Base-by-base conservation (phyloP, 306 rosid genomes). In the Psophocarpus tetragonolobus region DNA sequence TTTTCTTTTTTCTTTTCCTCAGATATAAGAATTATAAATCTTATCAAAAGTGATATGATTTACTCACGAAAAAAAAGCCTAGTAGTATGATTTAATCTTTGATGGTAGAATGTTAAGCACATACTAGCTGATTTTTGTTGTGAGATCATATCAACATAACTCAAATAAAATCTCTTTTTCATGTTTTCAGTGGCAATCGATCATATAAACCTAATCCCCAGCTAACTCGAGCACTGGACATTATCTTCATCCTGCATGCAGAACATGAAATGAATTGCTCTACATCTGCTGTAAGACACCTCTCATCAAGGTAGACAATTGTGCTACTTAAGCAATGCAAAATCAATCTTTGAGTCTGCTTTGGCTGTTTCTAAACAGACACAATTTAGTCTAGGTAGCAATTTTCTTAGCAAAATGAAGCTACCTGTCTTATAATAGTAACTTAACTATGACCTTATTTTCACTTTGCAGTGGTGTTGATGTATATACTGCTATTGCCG, bases 231-330 rank as follows among this genome's bases (percentile, higher is more conserved):
- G 97, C 92, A 36, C 60, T 93, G 58, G 98, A 93, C 80, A 87
- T 93, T 85, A 90, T 91, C 84, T 93, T 91, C 86, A 84, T 88
- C 71, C 89, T 93, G 48, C 97, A 93, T 51, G 98, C 98, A 10
- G 97, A 93, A 51, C 98, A 93, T 85, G 98, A 93, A 84, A 93
- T 93, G 98, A 93, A 93, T 84, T 93, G 98, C 82, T 93, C 98
- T 48, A 91, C 97, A 12, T 87, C 97, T n/a, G 78, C 94, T 73
- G 97, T 92, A 15, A 88, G 98, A 56, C 98, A 93, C 83, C 88
- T 93, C 70, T 91, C 98, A 13, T 93, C 98, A 70, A 93, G 98
- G 97, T 89, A 84, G 61, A 81, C 63, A 60, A 60, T 68, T 42
- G 73, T 71, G 38, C 51, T 50, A 33, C 44, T 18, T 11, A 29